These are phyloP conservation scores for Aspergillus conjunctus DNA, from an alignment of 495 filamentous ascomycete species.

Conservation along the genomic window DNA sequence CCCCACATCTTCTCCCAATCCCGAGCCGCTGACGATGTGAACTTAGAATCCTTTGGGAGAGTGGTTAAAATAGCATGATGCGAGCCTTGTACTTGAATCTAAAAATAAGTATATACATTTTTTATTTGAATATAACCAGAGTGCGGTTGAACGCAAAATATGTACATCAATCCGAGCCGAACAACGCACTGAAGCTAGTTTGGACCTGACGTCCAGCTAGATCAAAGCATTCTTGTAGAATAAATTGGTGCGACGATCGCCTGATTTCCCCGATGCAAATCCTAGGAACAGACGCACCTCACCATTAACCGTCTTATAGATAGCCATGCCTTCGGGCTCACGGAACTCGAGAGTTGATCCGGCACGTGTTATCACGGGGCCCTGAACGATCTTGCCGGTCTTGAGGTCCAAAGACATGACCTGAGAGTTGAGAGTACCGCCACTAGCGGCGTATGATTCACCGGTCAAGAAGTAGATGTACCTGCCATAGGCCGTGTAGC, in stretches of 20 bases:
- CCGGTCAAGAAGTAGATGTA: slow-evolving; percentile 25
- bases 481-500: slow-evolving; percentile 22
- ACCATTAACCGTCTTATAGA: slow-evolving; percentile 23
- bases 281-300: slow-evolving; percentile 28
- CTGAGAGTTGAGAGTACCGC: slow-evolving; percentile 53
- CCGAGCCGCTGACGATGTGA: too few species aligned
- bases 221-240: slow-evolving; percentile 27
- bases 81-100: too few species aligned
- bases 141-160: background rate
- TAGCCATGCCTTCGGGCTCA: slow-evolving; percentile 29
- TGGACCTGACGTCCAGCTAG: background rate
- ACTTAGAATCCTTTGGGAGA: too few species aligned
- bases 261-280: slow-evolving; percentile 25
- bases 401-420: slow-evolving; percentile 31
- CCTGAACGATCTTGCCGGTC: slow-evolving; percentile 20
- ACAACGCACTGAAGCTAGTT: too few species aligned
- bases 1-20: too few species aligned
- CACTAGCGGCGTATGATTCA: slow-evolving; percentile 17
- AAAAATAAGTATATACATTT: too few species aligned
- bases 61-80: too few species aligned
- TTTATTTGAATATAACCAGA: background rate
- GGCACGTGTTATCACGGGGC: slow-evolving; percentile 20
- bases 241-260: slow-evolving; percentile 25
- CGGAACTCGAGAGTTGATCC: slow-evolving; percentile 24
- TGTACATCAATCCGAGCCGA: background rate